Conservation (phyloP, 345 rosid species). For the Mercurialis annua region DNA sequence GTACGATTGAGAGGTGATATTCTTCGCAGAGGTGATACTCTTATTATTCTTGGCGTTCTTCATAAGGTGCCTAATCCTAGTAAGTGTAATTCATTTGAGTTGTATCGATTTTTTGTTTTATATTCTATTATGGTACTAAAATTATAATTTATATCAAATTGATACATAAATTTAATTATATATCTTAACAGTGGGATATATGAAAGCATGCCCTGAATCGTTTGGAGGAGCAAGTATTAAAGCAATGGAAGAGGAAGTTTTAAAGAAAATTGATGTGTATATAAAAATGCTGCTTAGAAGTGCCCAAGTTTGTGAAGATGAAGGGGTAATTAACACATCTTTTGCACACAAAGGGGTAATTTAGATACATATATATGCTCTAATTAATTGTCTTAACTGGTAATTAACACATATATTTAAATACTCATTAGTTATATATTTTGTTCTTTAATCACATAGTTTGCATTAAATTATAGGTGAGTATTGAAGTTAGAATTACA, state of each 20-base stretch:
- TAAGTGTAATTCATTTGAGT: constrained; percentile 27
- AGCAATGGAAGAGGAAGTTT: constrained; percentile 47
- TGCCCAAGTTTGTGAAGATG: constrained; percentile 42
- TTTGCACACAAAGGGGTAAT: background rate
- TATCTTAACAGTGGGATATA: constrained; percentile 52
- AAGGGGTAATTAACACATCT: constrained; percentile 33
- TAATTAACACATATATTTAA: background rate
- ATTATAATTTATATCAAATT: background rate
- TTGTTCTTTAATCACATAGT: background rate
- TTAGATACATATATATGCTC: background rate
- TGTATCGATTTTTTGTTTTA: background rate
- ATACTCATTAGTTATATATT: background rate
- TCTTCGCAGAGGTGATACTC: constrained; percentile 46
- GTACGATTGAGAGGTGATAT: constrained; percentile 43
- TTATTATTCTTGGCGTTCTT: constrained; percentile 49
- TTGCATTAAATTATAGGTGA: constrained; percentile 34
- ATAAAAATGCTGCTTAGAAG: constrained; percentile 39
- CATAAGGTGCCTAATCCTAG: constrained; percentile 51
- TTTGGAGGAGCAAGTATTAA: constrained; percentile 36
- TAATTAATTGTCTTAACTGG: too few species aligned
- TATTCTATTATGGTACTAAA: background rate
- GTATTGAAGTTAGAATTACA: constrained; percentile 49
- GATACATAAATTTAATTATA: constrained; percentile 3
- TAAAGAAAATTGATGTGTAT: constrained; percentile 38
- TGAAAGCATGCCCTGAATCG: constrained; percentile 28